These are phyloP conservation scores for Pichia insulana DNA, from an alignment of 805 yeast species.

Conservation along the genomic window DNA sequence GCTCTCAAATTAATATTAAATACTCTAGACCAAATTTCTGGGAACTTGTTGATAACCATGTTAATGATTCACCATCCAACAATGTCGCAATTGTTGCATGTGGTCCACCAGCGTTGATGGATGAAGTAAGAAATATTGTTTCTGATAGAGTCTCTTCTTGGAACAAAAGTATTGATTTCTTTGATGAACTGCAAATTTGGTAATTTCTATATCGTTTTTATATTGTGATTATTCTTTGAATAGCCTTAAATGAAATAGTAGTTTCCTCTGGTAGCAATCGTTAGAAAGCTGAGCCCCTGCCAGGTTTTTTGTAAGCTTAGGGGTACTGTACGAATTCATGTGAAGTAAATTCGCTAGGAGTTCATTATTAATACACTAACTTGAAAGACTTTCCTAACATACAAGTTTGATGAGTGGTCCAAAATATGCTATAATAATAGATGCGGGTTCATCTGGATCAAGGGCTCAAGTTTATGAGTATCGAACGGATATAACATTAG, in stretches of 20 bases:
- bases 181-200: constrained; percentile 74
- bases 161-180: constrained; percentile 52
- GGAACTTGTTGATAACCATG: constrained; percentile 27
- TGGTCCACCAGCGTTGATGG: constrained; percentile 41
- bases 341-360: too few relatives aligned
- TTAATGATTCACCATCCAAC: constrained; percentile 28
- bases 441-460: constrained; percentile 95
- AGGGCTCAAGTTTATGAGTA: constrained; percentile 77
- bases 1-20: constrained; percentile 24
- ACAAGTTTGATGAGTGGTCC: not conserved
- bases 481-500: constrained; percentile 33
- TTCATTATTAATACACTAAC: too few relatives aligned
- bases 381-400: too few relatives aligned
- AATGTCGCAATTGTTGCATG: constrained; percentile 36
- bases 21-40: constrained; percentile 34
- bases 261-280: too few relatives aligned
- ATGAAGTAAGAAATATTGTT: constrained; percentile 42
- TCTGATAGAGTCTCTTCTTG: constrained; percentile 32
- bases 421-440: constrained; percentile 79
- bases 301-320: too few relatives aligned
- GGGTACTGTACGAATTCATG: too few relatives aligned
- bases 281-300: too few relatives aligned
- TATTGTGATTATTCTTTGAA: not conserved
- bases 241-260: not conserved
- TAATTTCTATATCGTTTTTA: constrained; percentile 17